Percentiles rank a stretch among this genome's conserved stretches.
Conservation (phyloP, 768 basidiomycete genomes). For the Tricholoma terreum region DNA sequence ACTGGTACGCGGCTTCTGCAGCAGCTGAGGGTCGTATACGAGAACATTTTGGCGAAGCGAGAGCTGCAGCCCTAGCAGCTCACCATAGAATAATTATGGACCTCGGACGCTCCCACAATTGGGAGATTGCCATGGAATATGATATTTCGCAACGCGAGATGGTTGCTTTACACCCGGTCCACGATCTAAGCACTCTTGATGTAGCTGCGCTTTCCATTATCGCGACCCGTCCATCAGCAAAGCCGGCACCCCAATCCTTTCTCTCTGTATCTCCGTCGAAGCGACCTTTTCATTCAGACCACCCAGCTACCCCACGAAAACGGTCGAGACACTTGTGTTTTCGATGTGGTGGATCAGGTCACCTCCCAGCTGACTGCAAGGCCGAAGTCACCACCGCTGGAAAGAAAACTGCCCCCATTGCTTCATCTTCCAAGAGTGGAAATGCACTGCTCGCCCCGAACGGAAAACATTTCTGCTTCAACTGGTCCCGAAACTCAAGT, state of each 20-base stretch:
- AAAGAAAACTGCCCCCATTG: no score
- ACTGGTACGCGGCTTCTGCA: neutral
- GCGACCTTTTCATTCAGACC: neutral
- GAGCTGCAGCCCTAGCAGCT: no score
- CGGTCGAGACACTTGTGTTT: slow-evolving; percentile 16
- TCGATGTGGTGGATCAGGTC: no score
- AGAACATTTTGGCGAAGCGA: neutral
- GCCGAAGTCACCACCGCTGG: slow-evolving; percentile 21
- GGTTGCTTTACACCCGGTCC: slow-evolving; percentile 7
- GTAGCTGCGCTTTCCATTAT: slow-evolving; percentile 4
- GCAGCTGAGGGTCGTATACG: neutral
- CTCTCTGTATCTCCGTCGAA: slow-evolving; percentile 1
- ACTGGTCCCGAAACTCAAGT: slow-evolving; percentile 14
- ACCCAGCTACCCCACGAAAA: neutral
- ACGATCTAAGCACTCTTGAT: slow-evolving; percentile 17
- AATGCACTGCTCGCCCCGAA: slow-evolving; percentile 9
- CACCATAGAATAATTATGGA: slow-evolving; percentile 12
- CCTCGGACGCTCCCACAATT: no score
- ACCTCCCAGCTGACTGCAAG: slow-evolving; percentile 21
- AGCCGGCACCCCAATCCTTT: neutral
- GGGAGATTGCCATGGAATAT: no score
- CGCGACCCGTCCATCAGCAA: neutral
- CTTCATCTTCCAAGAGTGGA: no score
- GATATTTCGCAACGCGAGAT: no score
- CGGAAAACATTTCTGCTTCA: slow-evolving; percentile 14